Evolutionary conservation across 2,329 filamentous ascomycete species (phyloP).

Genomic region (Diaporthe citri): DNA sequence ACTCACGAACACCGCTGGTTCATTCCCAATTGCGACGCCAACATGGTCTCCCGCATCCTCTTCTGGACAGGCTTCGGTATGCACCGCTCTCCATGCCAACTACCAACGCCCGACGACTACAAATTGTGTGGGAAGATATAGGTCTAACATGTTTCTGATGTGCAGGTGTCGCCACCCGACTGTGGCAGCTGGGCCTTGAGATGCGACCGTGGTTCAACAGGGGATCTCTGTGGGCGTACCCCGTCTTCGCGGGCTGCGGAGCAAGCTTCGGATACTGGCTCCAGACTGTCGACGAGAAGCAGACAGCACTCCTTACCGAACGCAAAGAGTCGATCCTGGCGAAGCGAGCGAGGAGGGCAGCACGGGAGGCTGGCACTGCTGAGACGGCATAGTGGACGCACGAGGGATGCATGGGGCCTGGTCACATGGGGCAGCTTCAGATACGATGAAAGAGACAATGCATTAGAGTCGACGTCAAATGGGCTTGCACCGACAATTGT

Average conservation of each 20-base stretch:
- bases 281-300: slow-evolving; percentile 87
- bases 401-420: background rate
- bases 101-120: background rate
- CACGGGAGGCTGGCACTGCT: slow-evolving; percentile 68
- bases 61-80: slow-evolving; percentile 95
- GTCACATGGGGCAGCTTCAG: slow-evolving; percentile 11
- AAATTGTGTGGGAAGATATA: background rate
- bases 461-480: slow-evolving; percentile 15
- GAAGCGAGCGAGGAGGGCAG: slow-evolving; percentile 85
- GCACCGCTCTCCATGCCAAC: slow-evolving; percentile 48
- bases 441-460: slow-evolving; percentile 3
- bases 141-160: slow-evolving; percentile 2
- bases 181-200: slow-evolving; percentile 98
- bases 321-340: slow-evolving; percentile 86
- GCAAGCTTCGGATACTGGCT: slow-evolving; percentile 98
- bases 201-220: slow-evolving; percentile 95
- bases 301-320: slow-evolving; percentile 81
- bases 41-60: slow-evolving; percentile 75
- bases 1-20: slow-evolving; percentile 32
- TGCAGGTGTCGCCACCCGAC: slow-evolving; percentile 87
- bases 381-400: slow-evolving; percentile 41
- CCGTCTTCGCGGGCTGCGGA: slow-evolving; percentile 86
- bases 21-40: slow-evolving; percentile 44
- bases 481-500: slow-evolving; percentile 32
- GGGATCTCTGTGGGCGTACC: slow-evolving; percentile 90